Evolutionary conservation across 352 stramenopile genomes (phyloP).

Genomic region (Pythium myriotylum): DNA sequence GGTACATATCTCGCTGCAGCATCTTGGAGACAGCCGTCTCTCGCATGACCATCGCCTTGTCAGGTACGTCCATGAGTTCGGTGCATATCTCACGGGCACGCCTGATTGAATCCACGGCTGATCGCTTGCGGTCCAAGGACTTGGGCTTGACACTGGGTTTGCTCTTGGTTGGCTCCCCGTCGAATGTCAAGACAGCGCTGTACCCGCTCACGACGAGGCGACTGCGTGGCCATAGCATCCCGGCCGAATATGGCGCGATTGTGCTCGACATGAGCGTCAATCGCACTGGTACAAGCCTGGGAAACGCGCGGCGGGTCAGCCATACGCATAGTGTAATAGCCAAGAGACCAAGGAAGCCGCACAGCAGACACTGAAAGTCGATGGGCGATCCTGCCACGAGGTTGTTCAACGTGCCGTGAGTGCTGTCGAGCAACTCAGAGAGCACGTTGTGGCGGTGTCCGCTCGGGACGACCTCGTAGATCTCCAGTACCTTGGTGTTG

Average conservation of each 20-base stretch:
- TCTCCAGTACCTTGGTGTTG: neutral
- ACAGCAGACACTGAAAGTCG: slow-evolving; percentile 16
- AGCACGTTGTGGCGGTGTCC: neutral
- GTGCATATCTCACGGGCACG: neutral
- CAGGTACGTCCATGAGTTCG: slow-evolving; percentile 1
- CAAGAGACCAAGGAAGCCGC: neutral
- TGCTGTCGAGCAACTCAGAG: neutral
- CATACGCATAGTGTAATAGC: neutral
- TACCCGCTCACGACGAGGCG: slow-evolving; percentile 21
- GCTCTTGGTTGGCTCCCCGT: neutral
- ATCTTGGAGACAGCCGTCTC: neutral
- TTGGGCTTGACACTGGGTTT: neutral
- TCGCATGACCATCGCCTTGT: slow-evolving; percentile 4
- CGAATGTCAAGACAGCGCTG: slow-evolving; percentile 3
- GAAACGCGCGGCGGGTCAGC: neutral
- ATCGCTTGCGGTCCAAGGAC: neutral
- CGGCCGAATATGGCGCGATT: slow-evolving; percentile 9
- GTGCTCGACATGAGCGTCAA: slow-evolving; percentile 6
- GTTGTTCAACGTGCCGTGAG: neutral
- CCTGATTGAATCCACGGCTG: neutral
- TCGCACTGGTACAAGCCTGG: neutral
- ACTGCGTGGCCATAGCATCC: slow-evolving; percentile 5
- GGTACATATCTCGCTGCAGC: slow-evolving; percentile 6
- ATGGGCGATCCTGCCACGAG: slow-evolving; percentile 13
- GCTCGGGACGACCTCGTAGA: slow-evolving; percentile 8